Conservation (phyloP, 2,329 filamentous ascomycete genomes). For the Elsinoe ampelina region DNA sequence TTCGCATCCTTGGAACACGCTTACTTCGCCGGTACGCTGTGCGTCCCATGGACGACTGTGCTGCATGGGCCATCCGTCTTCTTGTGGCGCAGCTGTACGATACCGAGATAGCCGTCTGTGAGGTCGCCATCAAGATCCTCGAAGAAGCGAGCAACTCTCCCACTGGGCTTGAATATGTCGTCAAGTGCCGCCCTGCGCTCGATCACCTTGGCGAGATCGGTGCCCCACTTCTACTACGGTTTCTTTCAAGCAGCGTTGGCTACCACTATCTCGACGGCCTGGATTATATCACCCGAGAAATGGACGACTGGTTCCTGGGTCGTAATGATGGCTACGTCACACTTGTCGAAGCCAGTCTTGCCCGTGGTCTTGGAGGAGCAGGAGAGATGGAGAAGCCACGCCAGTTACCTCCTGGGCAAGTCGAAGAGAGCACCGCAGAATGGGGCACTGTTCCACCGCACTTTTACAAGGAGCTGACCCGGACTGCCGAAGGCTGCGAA, state of each 20-base stretch:
- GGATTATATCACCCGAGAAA: slow-evolving; percentile 98
- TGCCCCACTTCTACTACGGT: slow-evolving; percentile 81
- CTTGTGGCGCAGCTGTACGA: slow-evolving; percentile 98
- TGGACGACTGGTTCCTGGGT: slow-evolving; percentile 99
- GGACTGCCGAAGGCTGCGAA: slow-evolving; percentile 85
- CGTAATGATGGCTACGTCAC: slow-evolving; percentile 94
- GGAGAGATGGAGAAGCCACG: slow-evolving; percentile 48
- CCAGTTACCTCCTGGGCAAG: slow-evolving; percentile 44
- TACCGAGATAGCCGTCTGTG: slow-evolving; percentile 91
- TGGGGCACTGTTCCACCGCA: slow-evolving; percentile 73
- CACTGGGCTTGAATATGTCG: slow-evolving; percentile 85
- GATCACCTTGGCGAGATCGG: slow-evolving; percentile 96
- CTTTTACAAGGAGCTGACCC: slow-evolving; percentile 90
- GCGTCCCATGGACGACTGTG: slow-evolving; percentile 52
- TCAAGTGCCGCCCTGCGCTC: slow-evolving; percentile 86
- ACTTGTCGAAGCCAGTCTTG: slow-evolving; percentile 90
- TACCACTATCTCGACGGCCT: slow-evolving; percentile 95
- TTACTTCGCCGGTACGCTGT: slow-evolving; percentile 79
- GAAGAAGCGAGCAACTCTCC: slow-evolving; percentile 96
- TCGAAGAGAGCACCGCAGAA: slow-evolving; percentile 39
- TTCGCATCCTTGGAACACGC: slow-evolving; percentile 82
- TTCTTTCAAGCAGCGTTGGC: slow-evolving; percentile 89
- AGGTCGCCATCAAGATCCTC: slow-evolving; percentile 90
- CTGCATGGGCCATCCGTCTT: slow-evolving; percentile 91
- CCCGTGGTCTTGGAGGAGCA: slow-evolving; percentile 63